Evolutionary conservation across 139 green algal genomes (phyloP), one percentile per base, ranked within the genome.

Genomic region (Volvox africanus): DNA sequence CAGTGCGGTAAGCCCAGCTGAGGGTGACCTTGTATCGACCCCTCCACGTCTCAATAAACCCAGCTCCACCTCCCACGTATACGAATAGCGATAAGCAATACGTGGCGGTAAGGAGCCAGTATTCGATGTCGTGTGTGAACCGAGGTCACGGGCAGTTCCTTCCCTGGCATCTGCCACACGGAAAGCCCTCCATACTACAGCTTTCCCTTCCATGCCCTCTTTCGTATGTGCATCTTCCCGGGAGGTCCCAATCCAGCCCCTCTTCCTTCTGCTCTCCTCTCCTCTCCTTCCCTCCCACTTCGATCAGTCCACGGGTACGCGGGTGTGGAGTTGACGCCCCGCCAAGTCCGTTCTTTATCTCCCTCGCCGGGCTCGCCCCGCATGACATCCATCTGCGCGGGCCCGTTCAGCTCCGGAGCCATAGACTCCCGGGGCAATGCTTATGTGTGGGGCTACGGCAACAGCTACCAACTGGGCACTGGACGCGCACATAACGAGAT

Each of bases 381-480:
- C 12, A n/a, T 93, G 9, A 9, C 21, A 6, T 33, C 50, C 50
- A 82, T 95, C 5, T 36, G 55, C 30, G 93, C 93, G n/a, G 93
- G 91, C 6, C 88, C 89, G 21, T 95, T 88, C 62, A 88, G 87
- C 75, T 92, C 83, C 6, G 93, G 88, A 5, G 91, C 85, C 5
- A 84, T 95, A 6, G 93, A 93, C 44, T 37, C 65, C 69, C 30
- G 77, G n/a, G 88, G 85, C 30, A 26, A 0, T 0, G 89, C 87
- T 0, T 94, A 76, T 61, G 77, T 87, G 32, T 96, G 94, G 94
- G 94, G 94, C 50, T 55, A 92, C 79, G 94, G 92, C n/a, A 81
- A 62, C 61, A 76, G 82, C 73, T 94, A 92, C 86, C 92, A 94
- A 86, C 87, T 96, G 30, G 94, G 92, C 17, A 91, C 91, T 0